Evolutionary conservation across 306 rosid species (phyloP).

Genomic region (Sicyos edulis): DNA sequence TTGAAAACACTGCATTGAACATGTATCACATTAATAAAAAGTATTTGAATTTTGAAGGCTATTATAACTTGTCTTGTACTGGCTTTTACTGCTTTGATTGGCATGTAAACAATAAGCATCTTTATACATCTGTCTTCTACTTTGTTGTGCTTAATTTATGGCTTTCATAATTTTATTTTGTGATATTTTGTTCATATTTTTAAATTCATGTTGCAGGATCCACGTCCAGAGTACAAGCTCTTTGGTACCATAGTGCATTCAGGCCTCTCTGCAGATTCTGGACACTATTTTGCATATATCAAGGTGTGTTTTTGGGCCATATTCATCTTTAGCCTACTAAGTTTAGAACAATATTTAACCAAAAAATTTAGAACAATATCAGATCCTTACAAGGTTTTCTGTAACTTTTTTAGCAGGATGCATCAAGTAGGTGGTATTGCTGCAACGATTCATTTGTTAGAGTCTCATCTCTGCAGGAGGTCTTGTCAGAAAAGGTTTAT

Average conservation of each 20-base stretch:
- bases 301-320: constrained; percentile 58
- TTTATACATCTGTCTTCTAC: background rate
- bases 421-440: constrained; percentile 84
- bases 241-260: constrained; percentile 97
- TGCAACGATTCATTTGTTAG: constrained; percentile 84
- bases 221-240: constrained; percentile 87
- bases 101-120: background rate
- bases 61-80: background rate
- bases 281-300: constrained; percentile 92
- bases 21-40: background rate
- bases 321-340: background rate
- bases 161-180: background rate
- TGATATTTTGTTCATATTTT: background rate
- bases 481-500: constrained; percentile 90
- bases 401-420: constrained; percentile 56
- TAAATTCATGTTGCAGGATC: constrained; percentile 54
- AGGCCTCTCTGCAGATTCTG: constrained; percentile 91
- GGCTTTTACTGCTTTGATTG: background rate
- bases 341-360: background rate
- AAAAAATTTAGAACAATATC: background rate
- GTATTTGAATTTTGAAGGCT: background rate
- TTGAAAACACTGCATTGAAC: too few species aligned
- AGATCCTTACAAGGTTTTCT: constrained; percentile 17
- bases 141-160: background rate
- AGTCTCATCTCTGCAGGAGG: constrained; percentile 70